Conservation (phyloP, 2,329 filamentous ascomycete genomes). For the Nakataea oryzae region DNA sequence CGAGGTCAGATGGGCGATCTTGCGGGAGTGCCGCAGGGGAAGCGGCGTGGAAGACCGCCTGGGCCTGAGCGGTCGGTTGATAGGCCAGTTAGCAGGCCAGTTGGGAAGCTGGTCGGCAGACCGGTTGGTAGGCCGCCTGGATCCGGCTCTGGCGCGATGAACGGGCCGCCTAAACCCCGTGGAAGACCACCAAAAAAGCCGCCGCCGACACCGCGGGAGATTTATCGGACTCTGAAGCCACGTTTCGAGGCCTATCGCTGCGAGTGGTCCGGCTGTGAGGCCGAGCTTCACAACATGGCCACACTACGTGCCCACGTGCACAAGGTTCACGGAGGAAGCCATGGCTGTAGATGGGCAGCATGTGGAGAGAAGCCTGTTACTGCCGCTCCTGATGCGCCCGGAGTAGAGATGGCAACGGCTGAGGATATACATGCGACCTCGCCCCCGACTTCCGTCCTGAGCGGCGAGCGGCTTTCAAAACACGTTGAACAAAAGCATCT, state of each 20-base stretch:
- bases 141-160: not conserved
- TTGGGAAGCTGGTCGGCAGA: too few relatives aligned
- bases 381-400: conserved; percentile 4
- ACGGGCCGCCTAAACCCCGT: conserved; percentile 20
- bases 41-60: not conserved
- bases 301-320: conserved; percentile 45
- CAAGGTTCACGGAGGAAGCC: conserved; percentile 31
- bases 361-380: conserved; percentile 18
- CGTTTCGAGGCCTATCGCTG: conserved; percentile 43
- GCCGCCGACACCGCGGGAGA: conserved; percentile 25
- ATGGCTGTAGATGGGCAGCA: conserved; percentile 27
- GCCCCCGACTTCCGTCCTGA: not conserved
- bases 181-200: conserved; percentile 30
- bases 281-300: conserved; percentile 51
- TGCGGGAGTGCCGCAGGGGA: not conserved
- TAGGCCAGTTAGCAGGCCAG: not conserved
- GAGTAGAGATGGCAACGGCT: too few relatives aligned
- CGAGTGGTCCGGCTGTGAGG: conserved; percentile 48
- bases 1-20: not conserved
- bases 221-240: conserved; percentile 30
- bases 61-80: not conserved
- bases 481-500: conserved; percentile 48
- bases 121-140: not conserved
- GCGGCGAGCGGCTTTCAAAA: conserved; percentile 23
- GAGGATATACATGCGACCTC: not conserved